Evolutionary conservation across 1,139 yeast species (phyloP).

Genomic region (Komagataea norvegica): DNA sequence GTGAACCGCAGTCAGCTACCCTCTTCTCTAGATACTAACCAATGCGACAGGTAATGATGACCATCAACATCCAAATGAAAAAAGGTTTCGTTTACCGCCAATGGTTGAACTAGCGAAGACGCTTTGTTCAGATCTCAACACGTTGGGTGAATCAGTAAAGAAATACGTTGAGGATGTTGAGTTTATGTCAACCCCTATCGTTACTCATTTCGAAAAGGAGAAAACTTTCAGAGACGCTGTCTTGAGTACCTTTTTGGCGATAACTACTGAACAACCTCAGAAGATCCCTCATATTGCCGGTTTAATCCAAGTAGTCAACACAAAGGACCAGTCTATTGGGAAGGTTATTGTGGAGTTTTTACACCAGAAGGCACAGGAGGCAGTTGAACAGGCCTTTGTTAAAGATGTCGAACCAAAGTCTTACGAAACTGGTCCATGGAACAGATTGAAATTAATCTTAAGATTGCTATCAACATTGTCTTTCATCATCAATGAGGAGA

Average conservation of each 20-base stretch:
- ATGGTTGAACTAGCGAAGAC: slow-evolving; percentile 37
- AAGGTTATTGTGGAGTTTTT: slow-evolving; percentile 65
- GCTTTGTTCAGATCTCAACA: slow-evolving; percentile 49
- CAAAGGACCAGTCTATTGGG: slow-evolving; percentile 64
- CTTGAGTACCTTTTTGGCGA: slow-evolving; percentile 61
- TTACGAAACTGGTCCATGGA: slow-evolving; percentile 62
- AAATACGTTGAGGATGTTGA: slow-evolving; percentile 61
- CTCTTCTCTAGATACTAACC: slow-evolving; percentile 9
- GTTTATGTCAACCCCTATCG: slow-evolving; percentile 60
- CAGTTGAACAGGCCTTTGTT: slow-evolving; percentile 37
- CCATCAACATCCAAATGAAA: slow-evolving; percentile 19
- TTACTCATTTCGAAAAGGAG: slow-evolving; percentile 64
- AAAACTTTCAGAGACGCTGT: slow-evolving; percentile 57
- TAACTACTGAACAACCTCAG: slow-evolving; percentile 85
- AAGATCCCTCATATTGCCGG: slow-evolving; percentile 69
- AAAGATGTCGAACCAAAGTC: slow-evolving; percentile 25
- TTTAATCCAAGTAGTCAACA: slow-evolving; percentile 64
- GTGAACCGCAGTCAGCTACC: background rate
- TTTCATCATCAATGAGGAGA: slow-evolving; percentile 53
- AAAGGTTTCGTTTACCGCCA: slow-evolving; percentile 34
- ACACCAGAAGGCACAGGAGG: slow-evolving; percentile 55
- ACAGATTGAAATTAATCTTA: slow-evolving; percentile 61
- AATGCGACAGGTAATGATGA: slow-evolving; percentile 12
- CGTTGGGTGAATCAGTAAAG: slow-evolving; percentile 61
- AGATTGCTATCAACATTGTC: slow-evolving; percentile 65